These are phyloP conservation scores for Calonectria crousiana DNA, from an alignment of 2,329 filamentous ascomycete genomes.

Conservation along the genomic window DNA sequence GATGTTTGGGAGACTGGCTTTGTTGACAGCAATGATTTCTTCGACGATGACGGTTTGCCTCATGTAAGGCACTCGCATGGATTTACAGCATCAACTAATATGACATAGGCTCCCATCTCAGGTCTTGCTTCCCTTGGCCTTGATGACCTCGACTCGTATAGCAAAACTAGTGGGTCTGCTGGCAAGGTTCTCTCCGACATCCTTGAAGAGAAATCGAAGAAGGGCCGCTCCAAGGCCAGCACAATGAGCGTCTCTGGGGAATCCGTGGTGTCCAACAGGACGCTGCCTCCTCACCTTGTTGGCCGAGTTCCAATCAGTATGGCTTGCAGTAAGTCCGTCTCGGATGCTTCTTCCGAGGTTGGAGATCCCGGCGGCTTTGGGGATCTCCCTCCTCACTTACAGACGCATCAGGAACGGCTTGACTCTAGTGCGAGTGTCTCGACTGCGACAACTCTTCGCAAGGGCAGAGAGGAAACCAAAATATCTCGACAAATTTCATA, in stretches of 20 bases:
- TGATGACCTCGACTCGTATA: constrained; percentile 4
- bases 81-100: constrained; percentile 14
- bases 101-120: constrained; percentile 44
- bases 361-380: background rate
- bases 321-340: background rate
- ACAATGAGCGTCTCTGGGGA: constrained; percentile 20
- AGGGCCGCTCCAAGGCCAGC: background rate
- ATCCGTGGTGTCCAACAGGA: background rate
- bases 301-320: background rate
- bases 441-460: constrained; percentile 47
- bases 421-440: constrained; percentile 38
- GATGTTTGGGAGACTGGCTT: constrained; percentile 28
- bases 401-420: background rate
- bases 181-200: background rate
- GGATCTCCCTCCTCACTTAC: constrained; percentile 25
- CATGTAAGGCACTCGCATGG: constrained; percentile 26
- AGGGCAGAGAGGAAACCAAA: constrained; percentile 18
- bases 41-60: constrained; percentile 34
- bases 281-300: constrained; percentile 21
- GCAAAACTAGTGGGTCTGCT: background rate
- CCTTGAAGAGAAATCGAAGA: background rate
- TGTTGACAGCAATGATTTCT: constrained; percentile 41
- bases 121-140: constrained; percentile 40
- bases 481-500: constrained; percentile 27
- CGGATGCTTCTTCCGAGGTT: background rate